Evolutionary conservation across 108 stramenopile species (phyloP).

Genomic region (Stephanodiscus triporus): DNA sequence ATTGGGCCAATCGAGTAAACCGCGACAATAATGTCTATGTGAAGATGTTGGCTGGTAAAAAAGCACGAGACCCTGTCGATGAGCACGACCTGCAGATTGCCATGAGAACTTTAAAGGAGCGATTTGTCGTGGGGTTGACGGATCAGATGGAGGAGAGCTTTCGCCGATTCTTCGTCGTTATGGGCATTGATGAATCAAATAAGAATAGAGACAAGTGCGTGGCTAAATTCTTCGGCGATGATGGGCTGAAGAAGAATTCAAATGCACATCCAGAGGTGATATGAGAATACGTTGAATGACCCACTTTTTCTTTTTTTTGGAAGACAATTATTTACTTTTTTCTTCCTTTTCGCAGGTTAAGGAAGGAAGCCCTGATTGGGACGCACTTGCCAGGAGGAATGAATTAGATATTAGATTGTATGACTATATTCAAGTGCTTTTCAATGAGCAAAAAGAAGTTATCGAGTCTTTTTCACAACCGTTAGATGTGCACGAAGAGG

Average conservation of each 20-base stretch:
- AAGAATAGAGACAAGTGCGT: constrained; percentile 21
- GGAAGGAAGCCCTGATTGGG: constrained; percentile 32
- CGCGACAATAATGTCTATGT: not conserved
- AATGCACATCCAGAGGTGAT: constrained; percentile 4
- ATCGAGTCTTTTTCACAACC: constrained; percentile 15
- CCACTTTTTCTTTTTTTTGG: not conserved
- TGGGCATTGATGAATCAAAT: constrained; percentile 31
- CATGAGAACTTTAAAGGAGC: constrained; percentile 42
- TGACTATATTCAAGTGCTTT: constrained; percentile 39
- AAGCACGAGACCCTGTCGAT: not conserved
- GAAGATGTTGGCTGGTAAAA: constrained; percentile 11
- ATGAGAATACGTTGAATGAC: not conserved
- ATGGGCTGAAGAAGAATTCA: constrained; percentile 1
- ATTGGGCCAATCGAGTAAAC: constrained; percentile 34
- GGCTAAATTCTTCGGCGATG: constrained; percentile 30
- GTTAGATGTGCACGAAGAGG: not conserved
- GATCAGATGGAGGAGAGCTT: constrained; percentile 53
- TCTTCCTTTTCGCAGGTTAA: constrained; percentile 8
- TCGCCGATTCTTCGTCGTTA: constrained; percentile 38
- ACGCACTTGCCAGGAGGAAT: constrained; percentile 34
- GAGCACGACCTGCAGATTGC: constrained; percentile 36
- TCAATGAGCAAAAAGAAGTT: constrained; percentile 43
- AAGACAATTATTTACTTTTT: not conserved
- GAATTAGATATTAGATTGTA: constrained; percentile 45
- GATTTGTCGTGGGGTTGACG: constrained; percentile 55